Percentiles rank a stretch among this genome's conserved stretches.
These are phyloP conservation scores for Colletotrichum sp. DNA, from an alignment of 2,329 filamentous ascomycete species.

Conservation along the genomic window DNA sequence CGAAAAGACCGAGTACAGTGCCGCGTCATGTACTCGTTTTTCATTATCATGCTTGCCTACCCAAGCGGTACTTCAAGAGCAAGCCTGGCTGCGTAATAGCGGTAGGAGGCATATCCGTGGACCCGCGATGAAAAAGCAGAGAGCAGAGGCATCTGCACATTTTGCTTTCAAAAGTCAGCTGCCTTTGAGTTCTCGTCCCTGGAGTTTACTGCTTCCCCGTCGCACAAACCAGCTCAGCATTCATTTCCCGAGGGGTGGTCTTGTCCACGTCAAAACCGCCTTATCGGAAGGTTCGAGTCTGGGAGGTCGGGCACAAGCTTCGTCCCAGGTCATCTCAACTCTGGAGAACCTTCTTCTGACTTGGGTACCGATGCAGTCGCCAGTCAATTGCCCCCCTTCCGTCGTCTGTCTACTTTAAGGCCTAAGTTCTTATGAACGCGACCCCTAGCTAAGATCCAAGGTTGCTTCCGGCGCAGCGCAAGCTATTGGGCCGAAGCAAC, in stretches of 20 bases:
- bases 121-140: not conserved
- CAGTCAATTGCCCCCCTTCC: not conserved
- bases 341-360: not conserved
- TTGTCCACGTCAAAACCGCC: not conserved
- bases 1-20: not conserved
- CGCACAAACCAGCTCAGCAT: not conserved
- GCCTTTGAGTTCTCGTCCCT: slow-evolving; percentile 19
- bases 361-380: not conserved
- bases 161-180: slow-evolving; percentile 12
- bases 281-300: not conserved
- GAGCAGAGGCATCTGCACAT: not conserved
- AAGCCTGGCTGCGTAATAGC: not conserved
- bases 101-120: not conserved
- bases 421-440: not conserved
- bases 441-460: not conserved
- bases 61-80: not conserved
- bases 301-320: not conserved
- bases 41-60: not conserved
- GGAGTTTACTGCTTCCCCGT: not conserved
- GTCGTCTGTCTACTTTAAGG: not conserved
- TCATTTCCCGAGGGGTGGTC: not conserved
- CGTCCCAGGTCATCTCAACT: slow-evolving; percentile 8
- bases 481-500: not conserved
- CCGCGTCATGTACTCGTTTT: not conserved
- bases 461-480: not conserved